Conservation (phyloP, 495 filamentous ascomycete species). For the Durotheca rogersii region DNA sequence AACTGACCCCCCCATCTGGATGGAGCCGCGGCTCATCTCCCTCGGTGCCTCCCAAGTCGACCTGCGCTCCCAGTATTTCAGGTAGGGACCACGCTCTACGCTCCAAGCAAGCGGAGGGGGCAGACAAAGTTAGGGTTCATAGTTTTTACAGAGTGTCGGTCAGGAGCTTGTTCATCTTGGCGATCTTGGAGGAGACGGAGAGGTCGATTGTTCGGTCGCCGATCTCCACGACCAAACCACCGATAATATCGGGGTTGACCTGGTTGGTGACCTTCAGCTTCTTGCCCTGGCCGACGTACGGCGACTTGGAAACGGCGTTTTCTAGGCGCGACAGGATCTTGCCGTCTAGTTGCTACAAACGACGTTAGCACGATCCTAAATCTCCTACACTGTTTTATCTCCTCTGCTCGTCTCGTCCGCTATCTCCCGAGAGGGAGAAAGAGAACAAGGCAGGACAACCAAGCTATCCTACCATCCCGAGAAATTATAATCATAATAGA, state of each 20-base stretch:
- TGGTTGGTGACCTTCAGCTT: conserved; percentile 94
- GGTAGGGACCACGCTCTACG: conserved; percentile 15
- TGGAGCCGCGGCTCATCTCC: conserved; percentile 34
- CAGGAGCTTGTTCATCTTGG: conserved; percentile 98
- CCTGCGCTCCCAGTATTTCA: too few species aligned
- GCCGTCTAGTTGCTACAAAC: conserved; percentile 75
- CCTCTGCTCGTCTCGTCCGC: too few species aligned
- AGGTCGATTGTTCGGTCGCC: conserved; percentile 98
- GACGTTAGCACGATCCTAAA: conserved; percentile 21
- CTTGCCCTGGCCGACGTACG: conserved; percentile 86
- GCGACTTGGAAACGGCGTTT: conserved; percentile 82
- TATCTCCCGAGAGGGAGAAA: background rate
- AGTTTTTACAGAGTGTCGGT: conserved; percentile 86
- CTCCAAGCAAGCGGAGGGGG: conserved; percentile 33
- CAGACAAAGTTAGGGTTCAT: too few species aligned
- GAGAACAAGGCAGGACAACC: background rate
- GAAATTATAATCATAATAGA: too few species aligned
- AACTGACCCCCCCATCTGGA: conserved; percentile 26
- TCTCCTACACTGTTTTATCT: too few species aligned
- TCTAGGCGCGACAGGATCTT: conserved; percentile 84
- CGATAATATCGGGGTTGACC: conserved; percentile 92
- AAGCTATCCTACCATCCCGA: conserved; percentile 17
- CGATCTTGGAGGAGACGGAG: conserved; percentile 89
- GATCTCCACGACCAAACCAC: conserved; percentile 93
- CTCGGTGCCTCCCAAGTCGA: too few species aligned